phyloP scores from a whole-genome alignment of 2,329 filamentous ascomycete genomes.

The Pseudogymnoascus sp. region DNA sequence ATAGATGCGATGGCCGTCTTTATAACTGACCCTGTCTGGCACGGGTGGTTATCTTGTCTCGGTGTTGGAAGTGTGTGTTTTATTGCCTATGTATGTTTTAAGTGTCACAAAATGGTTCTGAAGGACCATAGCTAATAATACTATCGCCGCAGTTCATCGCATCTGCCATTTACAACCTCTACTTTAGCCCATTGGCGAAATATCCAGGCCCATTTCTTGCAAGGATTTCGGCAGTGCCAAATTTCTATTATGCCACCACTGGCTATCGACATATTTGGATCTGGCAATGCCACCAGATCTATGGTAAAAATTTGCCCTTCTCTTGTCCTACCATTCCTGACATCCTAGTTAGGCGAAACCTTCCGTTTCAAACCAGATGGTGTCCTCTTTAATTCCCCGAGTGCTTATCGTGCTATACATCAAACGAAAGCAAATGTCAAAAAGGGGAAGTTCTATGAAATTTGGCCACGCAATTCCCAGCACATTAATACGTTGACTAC shows the following conservation, averaged over 20 bases:
- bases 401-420: conserved; percentile 13
- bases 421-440: conserved; percentile 12
- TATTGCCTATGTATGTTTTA: neutral
- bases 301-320: neutral
- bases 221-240: neutral
- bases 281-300: conserved; percentile 1
- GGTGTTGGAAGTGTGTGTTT: neutral
- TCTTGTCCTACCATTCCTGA: neutral
- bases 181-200: neutral
- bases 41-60: neutral
- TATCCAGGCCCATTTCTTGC: neutral
- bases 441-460: conserved; percentile 13
- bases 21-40: neutral
- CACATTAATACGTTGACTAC: conserved; percentile 11
- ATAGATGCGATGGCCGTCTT: neutral
- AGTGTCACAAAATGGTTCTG: neutral
- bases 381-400: conserved; percentile 13
- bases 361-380: conserved; percentile 13
- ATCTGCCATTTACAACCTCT: conserved; percentile 3
- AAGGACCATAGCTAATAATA: neutral
- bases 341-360: neutral
- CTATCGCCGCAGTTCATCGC: neutral
- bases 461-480: conserved; percentile 4
- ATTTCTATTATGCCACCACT: conserved; percentile 1
- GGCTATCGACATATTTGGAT: neutral